Percentiles rank a stretch among this genome's conserved stretches.
phyloP scores from a whole-genome alignment of 1,284 basidiomycete species.

The Peniophora sp. region DNA sequence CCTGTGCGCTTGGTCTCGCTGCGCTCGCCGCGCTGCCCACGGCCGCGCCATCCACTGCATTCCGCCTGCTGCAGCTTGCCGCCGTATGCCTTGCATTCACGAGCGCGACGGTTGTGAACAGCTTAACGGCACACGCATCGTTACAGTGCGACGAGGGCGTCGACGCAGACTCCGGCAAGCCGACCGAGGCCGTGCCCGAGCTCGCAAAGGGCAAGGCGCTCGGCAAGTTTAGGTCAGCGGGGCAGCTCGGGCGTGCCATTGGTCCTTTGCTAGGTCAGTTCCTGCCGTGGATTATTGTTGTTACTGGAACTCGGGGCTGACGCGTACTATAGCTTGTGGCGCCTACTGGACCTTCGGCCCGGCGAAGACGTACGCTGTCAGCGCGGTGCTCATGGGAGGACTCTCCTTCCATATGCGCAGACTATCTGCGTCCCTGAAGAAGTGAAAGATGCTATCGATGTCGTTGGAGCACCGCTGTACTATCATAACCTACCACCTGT shows the following conservation, averaged over 20 bases:
- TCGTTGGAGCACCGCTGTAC: too few species aligned
- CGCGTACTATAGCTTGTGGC: slow-evolving; percentile 50
- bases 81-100: slow-evolving; percentile 84
- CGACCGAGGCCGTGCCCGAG: slow-evolving; percentile 46
- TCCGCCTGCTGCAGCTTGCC: slow-evolving; percentile 62
- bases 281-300: slow-evolving; percentile 1
- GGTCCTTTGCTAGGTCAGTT: slow-evolving; percentile 76
- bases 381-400: slow-evolving; percentile 56
- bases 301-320: slow-evolving; percentile 7
- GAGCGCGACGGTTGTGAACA: slow-evolving; percentile 86
- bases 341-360: slow-evolving; percentile 88
- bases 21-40: slow-evolving; percentile 64
- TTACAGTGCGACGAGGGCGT: slow-evolving; percentile 73
- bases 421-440: slow-evolving; percentile 20
- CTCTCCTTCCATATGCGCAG: slow-evolving; percentile 47
- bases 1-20: slow-evolving; percentile 62
- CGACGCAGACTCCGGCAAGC: slow-evolving; percentile 51
- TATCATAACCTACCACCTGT: too few species aligned
- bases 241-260: slow-evolving; percentile 84
- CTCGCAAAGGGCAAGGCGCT: slow-evolving; percentile 80
- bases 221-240: slow-evolving; percentile 79
- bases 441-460: too few species aligned
- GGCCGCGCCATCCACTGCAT: slow-evolving; percentile 35
- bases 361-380: slow-evolving; percentile 61
- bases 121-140: slow-evolving; percentile 80